Evolutionary conservation across 345 rosid genomes (phyloP).

Genomic region (Cardamine chenopodiifolia): DNA sequence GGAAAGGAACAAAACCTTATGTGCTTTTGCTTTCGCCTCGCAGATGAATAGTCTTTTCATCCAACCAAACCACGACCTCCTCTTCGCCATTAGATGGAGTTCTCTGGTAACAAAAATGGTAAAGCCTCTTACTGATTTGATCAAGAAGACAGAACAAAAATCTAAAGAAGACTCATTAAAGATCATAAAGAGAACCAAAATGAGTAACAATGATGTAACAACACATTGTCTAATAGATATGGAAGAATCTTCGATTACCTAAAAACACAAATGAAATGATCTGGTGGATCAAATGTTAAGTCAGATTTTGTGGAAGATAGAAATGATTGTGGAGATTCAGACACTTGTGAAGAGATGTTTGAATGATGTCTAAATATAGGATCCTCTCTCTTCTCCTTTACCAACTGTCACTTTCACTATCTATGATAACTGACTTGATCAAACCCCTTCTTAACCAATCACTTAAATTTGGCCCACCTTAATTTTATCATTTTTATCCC

Average conservation of each 20-base stretch:
- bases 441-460: conserved; percentile 35
- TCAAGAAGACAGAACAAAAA: conserved; percentile 3
- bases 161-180: conserved; percentile 11
- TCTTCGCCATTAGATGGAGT: conserved; percentile 58
- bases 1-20: conserved; percentile 52
- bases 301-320: conserved; percentile 13
- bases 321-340: conserved; percentile 25
- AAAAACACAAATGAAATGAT: conserved; percentile 27
- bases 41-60: conserved; percentile 57
- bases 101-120: conserved; percentile 15
- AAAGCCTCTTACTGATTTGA: conserved; percentile 15
- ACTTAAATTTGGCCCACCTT: conserved; percentile 23
- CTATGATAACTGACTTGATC: conserved; percentile 44
- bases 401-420: conserved; percentile 43
- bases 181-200: conserved; percentile 16
- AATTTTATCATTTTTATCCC: not conserved
- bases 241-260: conserved; percentile 25
- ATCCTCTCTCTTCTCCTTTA: conserved; percentile 26
- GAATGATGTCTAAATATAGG: conserved; percentile 41
- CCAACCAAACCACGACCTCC: conserved; percentile 66
- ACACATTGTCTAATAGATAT: conserved; percentile 9
- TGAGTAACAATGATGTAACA: conserved; percentile 17
- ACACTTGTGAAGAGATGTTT: not conserved
- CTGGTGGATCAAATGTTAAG: conserved; percentile 4
- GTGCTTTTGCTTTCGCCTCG: conserved; percentile 53